Evolutionary conservation across 768 basidiomycete genomes (phyloP), one percentile per base, ranked within the genome.

Genomic region (Hemileccinum impolitum): DNA sequence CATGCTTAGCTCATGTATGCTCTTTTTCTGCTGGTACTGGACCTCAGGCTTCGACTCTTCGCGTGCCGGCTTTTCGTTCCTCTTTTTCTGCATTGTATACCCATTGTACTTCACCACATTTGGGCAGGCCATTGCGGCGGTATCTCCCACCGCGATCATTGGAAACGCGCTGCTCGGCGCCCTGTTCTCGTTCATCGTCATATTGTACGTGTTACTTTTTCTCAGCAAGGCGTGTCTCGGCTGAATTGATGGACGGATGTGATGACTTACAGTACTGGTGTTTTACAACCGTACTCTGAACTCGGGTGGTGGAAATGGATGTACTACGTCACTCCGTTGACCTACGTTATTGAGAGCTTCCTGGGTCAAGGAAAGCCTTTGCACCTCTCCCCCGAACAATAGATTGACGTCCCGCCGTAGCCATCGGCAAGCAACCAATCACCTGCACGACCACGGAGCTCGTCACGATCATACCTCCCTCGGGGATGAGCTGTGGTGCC

Each of bases 381-480:
- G 7, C 7, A 23, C 7, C 12, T 19, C 8, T 23, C 31, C 25
- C 8, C 21, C 6, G 19, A 21, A 25, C n/a, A 30, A 34, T 3
- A 17, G 8, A 21, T 21, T 49, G 28, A 58, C 25, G 6, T 5
- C 26, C 23, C 31, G n/a, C 32, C 44, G 13, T 28, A 75, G 78
- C 66, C 5, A 55, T 80, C n/a, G 78, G 76, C 4, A 54, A 60
- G 31, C 68, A 72, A 45, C 40, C 57, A 0, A 66, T 82, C 35
- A 64, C 58, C 6, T 89, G 88, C 65, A 64, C 80, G 1, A 44
- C 65, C 1, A 60, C 66, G 43, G 87, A 90, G 64, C 69, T 77
- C 25, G 75, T 80, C 41, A 23, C 23, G 23, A 23, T 23, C 23
- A 6, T 23, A 23, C 23, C 23, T 1, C 79, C 82, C 1, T 51